phyloP scores from a whole-genome alignment of 2,329 filamentous ascomycete species.

The Penicillium freii region DNA sequence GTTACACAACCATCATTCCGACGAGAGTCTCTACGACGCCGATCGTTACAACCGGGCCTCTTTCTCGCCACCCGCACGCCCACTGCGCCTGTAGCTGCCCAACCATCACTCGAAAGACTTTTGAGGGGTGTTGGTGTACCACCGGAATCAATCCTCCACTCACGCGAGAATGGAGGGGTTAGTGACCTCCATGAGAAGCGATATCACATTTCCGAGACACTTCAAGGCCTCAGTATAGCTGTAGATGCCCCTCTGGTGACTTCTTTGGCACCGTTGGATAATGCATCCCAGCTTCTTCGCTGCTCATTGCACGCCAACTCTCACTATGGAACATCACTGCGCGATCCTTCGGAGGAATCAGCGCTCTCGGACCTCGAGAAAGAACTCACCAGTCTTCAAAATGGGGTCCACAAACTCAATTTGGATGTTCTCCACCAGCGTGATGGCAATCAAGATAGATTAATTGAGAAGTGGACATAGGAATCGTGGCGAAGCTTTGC shows the following conservation, averaged over 20 bases:
- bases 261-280: constrained; percentile 33
- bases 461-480: constrained; percentile 36
- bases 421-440: constrained; percentile 34
- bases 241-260: constrained; percentile 33
- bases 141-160: constrained; percentile 27
- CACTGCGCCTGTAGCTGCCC: constrained; percentile 16
- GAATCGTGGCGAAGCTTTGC: neutral
- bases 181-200: constrained; percentile 32
- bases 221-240: constrained; percentile 28
- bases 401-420: constrained; percentile 35
- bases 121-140: constrained; percentile 37
- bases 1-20: constrained; percentile 23
- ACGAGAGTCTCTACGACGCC: constrained; percentile 29
- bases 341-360: constrained; percentile 27
- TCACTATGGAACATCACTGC: constrained; percentile 28
- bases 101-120: constrained; percentile 30
- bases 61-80: constrained; percentile 17
- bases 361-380: constrained; percentile 32
- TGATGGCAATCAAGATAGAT: constrained; percentile 31
- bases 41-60: constrained; percentile 25
- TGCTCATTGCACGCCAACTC: constrained; percentile 34
- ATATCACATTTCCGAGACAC: constrained; percentile 28
- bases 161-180: constrained; percentile 19
- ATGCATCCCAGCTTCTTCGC: constrained; percentile 33
- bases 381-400: constrained; percentile 32